Conservation (phyloP, 176 grass and related monocot genomes). For the Tillandsia leiboldiana region DNA sequence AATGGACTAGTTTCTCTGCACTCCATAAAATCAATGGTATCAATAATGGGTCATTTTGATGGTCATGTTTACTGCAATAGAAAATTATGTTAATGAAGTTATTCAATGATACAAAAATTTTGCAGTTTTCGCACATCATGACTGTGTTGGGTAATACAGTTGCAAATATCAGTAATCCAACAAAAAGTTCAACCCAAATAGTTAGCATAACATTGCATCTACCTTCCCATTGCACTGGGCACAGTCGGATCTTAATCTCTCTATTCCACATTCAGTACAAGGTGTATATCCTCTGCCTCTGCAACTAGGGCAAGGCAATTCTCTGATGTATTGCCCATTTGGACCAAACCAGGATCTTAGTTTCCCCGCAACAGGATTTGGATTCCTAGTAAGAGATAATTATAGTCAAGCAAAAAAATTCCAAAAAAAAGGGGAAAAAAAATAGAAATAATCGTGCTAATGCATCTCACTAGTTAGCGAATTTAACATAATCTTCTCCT, state of each 20-base stretch:
- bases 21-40: no score
- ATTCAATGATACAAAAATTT: background rate
- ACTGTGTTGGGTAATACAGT: background rate
- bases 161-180: background rate
- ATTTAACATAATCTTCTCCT: no score
- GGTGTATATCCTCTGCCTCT: conserved; percentile 82
- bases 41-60: no score
- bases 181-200: background rate
- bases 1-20: no score
- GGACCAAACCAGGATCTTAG: conserved; percentile 81
- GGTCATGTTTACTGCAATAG: no score
- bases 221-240: conserved; percentile 84
- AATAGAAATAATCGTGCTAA: background rate
- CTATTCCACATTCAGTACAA: conserved; percentile 66
- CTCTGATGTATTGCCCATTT: conserved; percentile 86
- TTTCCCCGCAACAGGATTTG: conserved; percentile 31
- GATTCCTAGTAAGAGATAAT: conserved; percentile 37
- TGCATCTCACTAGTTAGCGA: no score
- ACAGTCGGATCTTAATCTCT: conserved; percentile 69
- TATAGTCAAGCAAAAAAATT: conserved; percentile 1
- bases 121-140: no score
- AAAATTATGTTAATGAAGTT: no score
- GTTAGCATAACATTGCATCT: background rate
- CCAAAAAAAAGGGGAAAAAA: background rate
- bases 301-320: conserved; percentile 80